These are phyloP conservation scores for Setaria italica DNA, from an alignment of 202 grass and related monocot genomes.

Conservation along the genomic window DNA sequence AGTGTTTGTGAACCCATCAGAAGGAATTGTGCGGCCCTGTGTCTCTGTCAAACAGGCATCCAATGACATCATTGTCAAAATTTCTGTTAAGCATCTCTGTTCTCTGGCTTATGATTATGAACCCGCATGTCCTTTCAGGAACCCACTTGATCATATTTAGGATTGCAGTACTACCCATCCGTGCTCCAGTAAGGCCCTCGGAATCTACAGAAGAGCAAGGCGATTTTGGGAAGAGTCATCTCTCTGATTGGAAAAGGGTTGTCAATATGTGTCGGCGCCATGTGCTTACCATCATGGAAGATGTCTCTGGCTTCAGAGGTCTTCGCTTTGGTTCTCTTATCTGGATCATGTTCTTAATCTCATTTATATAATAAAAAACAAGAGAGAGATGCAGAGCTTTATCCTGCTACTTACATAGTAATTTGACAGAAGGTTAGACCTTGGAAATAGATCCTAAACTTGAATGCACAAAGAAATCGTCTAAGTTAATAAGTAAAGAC, in stretches of 20 bases:
- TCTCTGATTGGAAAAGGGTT: background rate
- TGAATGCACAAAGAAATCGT: background rate
- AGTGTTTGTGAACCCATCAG: background rate
- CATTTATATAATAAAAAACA: background rate
- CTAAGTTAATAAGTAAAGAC: background rate
- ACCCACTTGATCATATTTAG: background rate
- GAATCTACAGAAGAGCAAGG: background rate
- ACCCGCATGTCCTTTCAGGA: background rate
- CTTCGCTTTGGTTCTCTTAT: slow-evolving; percentile 25
- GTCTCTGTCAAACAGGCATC: slow-evolving; percentile 17
- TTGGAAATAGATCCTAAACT: background rate
- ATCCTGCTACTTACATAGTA: slow-evolving; percentile 22
- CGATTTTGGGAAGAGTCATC: background rate
- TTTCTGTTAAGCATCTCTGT: slow-evolving; percentile 7
- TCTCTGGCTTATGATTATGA: background rate
- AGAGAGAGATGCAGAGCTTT: background rate
- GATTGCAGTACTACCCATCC: background rate
- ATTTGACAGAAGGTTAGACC: background rate
- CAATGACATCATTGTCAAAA: background rate
- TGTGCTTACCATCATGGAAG: slow-evolving; percentile 34
- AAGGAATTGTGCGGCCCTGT: background rate
- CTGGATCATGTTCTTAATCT: slow-evolving; percentile 28
- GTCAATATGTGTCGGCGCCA: slow-evolving; percentile 9
- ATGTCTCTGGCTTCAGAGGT: slow-evolving; percentile 15
- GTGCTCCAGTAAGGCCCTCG: background rate